Evolutionary conservation across 139 green algal genomes (phyloP), one percentile per base, ranked within the genome.

Genomic region (Chlorella sp.): DNA sequence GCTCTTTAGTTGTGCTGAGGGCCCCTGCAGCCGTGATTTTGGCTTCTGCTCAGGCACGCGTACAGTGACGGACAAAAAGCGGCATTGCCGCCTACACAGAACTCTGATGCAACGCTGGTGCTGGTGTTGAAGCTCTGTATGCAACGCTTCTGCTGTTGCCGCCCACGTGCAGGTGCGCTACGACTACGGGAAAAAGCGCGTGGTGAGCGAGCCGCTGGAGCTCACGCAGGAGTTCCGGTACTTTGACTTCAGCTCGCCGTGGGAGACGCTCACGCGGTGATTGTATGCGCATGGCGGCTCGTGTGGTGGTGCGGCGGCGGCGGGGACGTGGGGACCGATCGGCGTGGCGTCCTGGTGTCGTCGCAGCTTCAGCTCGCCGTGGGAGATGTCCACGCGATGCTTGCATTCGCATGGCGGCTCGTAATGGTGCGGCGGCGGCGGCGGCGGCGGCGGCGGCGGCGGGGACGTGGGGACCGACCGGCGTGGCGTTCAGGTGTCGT

Each of bases 161-260:
- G n/a, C n/a, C n/a, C n/a, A n/a, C n/a, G 29, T 32, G 42, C 77
- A 94, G 78, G 85, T 93, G 49, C 78, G 83, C 2, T 90, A 89
- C 63, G 85, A 90, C 76, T 88, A 86, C 62, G 35, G 34, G 30
- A 86, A 89, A 77, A 90, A 90, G 81, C 80, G 85, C 35, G 85
- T 90, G 29, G 79, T 90, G 23, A 78, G 51, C 31, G 85, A 90
- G 81, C 83, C 83, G 1, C 63, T 90, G 51, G 85, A 90, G 83
- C 77, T 90, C 6, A 81, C 73, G 17, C 85, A 90, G 79, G 83
- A 91, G 76, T 91, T 90, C 80, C 70, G 86, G 66, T 91, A 88
- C 71, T 93, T 94, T 83, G 90, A 94, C 82, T 95, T 93, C 83
- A 76, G 70, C 35, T 91, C 77, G 51, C 90, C 90, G 22, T 94